Conservation (phyloP, 371 early-diverging fungal species). For the Mucor sp. region DNA sequence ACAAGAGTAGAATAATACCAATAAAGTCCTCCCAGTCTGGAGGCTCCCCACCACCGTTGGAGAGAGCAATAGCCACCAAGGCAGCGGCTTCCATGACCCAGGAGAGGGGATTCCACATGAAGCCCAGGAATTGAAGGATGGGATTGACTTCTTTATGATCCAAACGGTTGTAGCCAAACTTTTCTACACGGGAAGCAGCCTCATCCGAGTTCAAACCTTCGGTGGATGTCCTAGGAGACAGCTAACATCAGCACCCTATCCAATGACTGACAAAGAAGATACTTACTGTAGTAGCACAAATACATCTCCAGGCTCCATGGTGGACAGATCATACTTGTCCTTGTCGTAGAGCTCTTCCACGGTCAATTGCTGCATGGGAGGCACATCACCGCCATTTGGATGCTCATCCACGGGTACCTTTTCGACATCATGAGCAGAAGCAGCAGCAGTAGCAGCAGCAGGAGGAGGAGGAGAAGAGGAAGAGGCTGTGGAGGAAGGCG, state of each 20-base stretch:
- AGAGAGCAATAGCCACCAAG: slow-evolving; percentile 61
- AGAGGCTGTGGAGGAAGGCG: neutral
- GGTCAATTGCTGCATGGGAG: slow-evolving; percentile 50
- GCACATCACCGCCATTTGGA: neutral
- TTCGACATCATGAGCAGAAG: neutral
- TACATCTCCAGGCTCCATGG: slow-evolving; percentile 68
- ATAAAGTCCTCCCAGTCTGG: slow-evolving; percentile 80
- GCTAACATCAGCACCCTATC: neutral
- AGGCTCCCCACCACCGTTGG: slow-evolving; percentile 60
- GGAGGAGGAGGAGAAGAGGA: neutral
- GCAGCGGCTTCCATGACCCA: slow-evolving; percentile 76
- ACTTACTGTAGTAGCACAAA: slow-evolving; percentile 65
- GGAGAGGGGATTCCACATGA: slow-evolving; percentile 74
- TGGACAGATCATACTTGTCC: slow-evolving; percentile 75
- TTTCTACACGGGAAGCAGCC: slow-evolving; percentile 54
- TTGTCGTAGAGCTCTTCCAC: slow-evolving; percentile 77
- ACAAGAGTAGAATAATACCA: slow-evolving; percentile 70
- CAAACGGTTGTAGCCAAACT: slow-evolving; percentile 67
- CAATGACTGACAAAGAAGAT: neutral
- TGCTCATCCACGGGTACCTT: neutral
- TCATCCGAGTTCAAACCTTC: slow-evolving; percentile 57
- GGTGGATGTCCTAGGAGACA: slow-evolving; percentile 39
- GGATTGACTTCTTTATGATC: slow-evolving; percentile 74
- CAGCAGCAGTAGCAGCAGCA: neutral
- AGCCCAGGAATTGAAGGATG: slow-evolving; percentile 76